Evolutionary conservation across 805 yeast species (phyloP), one percentile per base, ranked within the genome.

Genomic region (Saccharomyces eubayanus): DNA sequence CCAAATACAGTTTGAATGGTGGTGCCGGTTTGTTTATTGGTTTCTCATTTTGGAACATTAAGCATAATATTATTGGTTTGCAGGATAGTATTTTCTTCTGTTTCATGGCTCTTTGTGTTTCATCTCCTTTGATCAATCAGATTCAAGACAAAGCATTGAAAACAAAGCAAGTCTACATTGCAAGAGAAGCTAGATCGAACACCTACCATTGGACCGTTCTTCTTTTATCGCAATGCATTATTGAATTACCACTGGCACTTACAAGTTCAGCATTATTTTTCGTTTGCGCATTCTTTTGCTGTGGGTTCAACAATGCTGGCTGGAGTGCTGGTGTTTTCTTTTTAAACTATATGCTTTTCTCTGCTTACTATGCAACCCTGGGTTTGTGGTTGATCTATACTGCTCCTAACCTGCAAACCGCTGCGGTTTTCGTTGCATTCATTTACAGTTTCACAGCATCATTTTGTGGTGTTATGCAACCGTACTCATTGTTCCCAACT

Each of bases 191-290:
- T 20, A 78, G 83, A 54, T 83, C 89, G 2, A 84, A 84, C 63
- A 87, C 89, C 14, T 86, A 80, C 72, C 86, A 84, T 62, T 86
- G 91, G 91, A 74, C 83, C 14, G 70, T 79, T 46, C 70, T 86
- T 67, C 62, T 84, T 49, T 48, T 83, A 28, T 71, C 85, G 9
- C 84, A 83, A 61, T 72, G 72, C 51, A 27, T 81, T 3, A 76
- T 76, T 55, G 94, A 86, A 65, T 59, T 84, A 28, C 90, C 91
- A 1, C 83, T 82, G 66, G 78, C 78, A 55, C 58, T 77, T 31
- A 53, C 77, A 24, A 69, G 75, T 60, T 72, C 78, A 31, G 78
- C 85, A 12, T 47, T 85, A 30, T 77, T 79, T 47, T 84, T 72
- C 69, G 72, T 78, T 57, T 76, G 82, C 57, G 71, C 71, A 71